Base-by-base conservation (phyloP, 1,139 yeast genomes). In the Pichiaceae sp. region DNA sequence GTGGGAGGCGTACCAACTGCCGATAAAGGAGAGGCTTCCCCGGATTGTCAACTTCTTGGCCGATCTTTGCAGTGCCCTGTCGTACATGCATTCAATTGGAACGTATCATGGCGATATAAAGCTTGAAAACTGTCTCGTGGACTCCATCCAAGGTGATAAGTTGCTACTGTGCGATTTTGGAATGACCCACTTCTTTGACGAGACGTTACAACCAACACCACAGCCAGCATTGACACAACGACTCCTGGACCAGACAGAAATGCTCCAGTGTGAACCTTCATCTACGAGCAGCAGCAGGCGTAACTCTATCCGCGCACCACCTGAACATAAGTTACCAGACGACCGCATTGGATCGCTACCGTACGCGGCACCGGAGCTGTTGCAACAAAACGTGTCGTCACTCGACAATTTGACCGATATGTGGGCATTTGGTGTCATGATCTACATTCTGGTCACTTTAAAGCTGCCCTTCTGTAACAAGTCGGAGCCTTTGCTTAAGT, bases 31-130 rank as follows among this genome's bases (percentile, higher is more conserved):
- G 12, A 50, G 78, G 38, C 50, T 67, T 14, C 32, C 39, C 8
- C 39, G 54, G 27, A 62, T 60, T 8, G 47, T 47, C 21, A 48
- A 48, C n/a, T 71, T 70, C 44, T 53, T 72, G 1, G 49, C 56
- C 26, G 87, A 83, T 47, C 66, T 85, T 3, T 69, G 75, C 3
- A 59, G 66, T 15, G 95, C 86, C 0, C 56, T 89, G 29, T 49
- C 60, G 31, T 85, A 83, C 54, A 68, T 89, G 74, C 96, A 89
- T 56, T 70, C 70, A 11, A 64, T 68, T 41, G 80, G 79, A 4
- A 69, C 85, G 25, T 89, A 82, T 7, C 97, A 89, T 54, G 94
- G 96, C 2, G 97, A 89, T 59, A 63, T 89, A 31, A 89, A 89
- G 57, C 65, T 87, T 36, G 97, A 89, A 51, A 89, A 89, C 53